Conservation (phyloP, 768 basidiomycete species). For the Tulasnella sp. region DNA sequence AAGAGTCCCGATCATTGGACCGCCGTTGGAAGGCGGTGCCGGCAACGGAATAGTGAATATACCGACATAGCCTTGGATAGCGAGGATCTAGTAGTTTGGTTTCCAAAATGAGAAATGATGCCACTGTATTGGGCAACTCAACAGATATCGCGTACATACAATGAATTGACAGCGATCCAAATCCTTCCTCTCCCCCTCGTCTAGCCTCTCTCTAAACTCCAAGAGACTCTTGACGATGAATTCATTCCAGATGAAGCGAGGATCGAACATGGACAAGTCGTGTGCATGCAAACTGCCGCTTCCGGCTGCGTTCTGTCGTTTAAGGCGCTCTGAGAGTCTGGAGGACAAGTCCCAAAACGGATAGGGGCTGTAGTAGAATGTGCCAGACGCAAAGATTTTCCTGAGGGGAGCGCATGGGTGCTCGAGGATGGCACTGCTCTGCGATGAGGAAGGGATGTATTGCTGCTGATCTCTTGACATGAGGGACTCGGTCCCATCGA, state of each 20-base stretch:
- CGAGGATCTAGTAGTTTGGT: conserved; percentile 53
- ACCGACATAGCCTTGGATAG: conserved; percentile 91
- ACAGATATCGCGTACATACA: conserved; percentile 35
- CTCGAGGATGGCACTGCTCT: conserved; percentile 46
- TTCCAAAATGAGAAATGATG: too few relatives aligned
- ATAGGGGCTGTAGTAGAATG: conserved; percentile 84
- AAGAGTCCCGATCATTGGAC: conserved; percentile 61
- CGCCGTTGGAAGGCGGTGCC: conserved; percentile 62
- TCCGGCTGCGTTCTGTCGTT: conserved; percentile 34
- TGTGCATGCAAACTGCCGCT: conserved; percentile 27
- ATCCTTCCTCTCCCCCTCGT: conserved; percentile 53
- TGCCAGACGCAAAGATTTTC: conserved; percentile 83
- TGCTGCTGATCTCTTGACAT: conserved; percentile 35
- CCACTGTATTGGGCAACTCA: too few relatives aligned
- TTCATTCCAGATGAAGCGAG: conserved; percentile 91
- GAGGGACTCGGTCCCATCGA: conserved; percentile 40
- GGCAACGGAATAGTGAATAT: conserved; percentile 68
- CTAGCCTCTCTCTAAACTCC: conserved; percentile 74
- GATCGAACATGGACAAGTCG: conserved; percentile 59
- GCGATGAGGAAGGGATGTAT: conserved; percentile 35
- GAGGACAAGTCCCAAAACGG: conserved; percentile 86
- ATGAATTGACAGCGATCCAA: conserved; percentile 80
- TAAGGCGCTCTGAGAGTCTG: conserved; percentile 59
- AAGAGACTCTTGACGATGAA: conserved; percentile 79
- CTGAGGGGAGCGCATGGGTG: conserved; percentile 85